phyloP scores from a whole-genome alignment of 306 rosid genomes.

The Biancaea sappan region DNA sequence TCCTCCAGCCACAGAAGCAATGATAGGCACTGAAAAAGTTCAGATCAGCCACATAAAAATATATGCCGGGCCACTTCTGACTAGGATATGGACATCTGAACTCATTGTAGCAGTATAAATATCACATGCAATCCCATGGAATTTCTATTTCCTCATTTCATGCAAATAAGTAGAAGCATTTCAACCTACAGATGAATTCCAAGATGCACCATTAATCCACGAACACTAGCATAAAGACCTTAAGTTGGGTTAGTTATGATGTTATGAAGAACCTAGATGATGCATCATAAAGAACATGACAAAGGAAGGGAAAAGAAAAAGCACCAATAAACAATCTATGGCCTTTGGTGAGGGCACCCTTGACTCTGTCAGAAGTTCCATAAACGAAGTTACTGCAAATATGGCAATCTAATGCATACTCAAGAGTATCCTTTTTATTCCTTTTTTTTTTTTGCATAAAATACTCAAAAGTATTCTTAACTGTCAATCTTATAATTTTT shows the following conservation, averaged over 20 bases:
- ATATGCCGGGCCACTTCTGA: slow-evolving; percentile 10
- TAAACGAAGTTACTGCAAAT: neutral
- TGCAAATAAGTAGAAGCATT: slow-evolving; percentile 8
- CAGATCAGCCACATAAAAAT: slow-evolving; percentile 19
- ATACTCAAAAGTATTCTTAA: neutral
- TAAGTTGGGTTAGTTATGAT: neutral
- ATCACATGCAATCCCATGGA: slow-evolving; percentile 10
- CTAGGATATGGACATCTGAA: slow-evolving; percentile 15
- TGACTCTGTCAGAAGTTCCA: neutral
- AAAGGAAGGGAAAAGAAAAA: neutral
- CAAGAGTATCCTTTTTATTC: neutral
- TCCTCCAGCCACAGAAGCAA: slow-evolving; percentile 88
- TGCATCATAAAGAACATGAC: neutral
- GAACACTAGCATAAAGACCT: slow-evolving; percentile 7
- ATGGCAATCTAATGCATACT: neutral
- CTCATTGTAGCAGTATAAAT: neutral
- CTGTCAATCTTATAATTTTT: neutral
- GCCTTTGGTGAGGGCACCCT: neutral
- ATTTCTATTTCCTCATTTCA: neutral
- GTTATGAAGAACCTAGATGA: neutral
- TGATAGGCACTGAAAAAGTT: slow-evolving; percentile 72
- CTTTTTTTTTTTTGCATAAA: too few relatives aligned
- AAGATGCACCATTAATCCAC: neutral
- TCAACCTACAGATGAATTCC: neutral
- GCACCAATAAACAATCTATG: neutral